These are phyloP conservation scores for Ceratobasidium sp. DNA, from an alignment of 1,284 basidiomycete genomes.

Conservation along the genomic window DNA sequence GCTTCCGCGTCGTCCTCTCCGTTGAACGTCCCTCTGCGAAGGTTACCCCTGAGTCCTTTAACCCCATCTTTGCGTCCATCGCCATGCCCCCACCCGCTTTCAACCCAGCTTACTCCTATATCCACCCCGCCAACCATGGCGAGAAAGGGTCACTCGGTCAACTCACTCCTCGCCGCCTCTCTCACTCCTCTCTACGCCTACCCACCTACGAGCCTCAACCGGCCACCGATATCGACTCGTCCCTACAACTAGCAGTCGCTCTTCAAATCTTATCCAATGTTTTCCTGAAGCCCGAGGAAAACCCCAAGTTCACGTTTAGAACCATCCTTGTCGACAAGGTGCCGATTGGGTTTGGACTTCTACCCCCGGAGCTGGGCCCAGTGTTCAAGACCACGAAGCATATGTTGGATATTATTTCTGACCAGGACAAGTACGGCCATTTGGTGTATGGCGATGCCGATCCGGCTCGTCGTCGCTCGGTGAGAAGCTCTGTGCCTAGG, in stretches of 20 bases:
- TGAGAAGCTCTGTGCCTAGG: neutral
- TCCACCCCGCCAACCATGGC: neutral
- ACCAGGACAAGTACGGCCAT: neutral
- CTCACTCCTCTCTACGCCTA: neutral
- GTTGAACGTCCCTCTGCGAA: too few species aligned
- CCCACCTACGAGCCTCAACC: neutral
- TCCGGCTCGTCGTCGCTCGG: neutral
- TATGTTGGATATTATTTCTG: too few species aligned
- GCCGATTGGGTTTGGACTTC: too few species aligned
- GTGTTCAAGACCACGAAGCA: neutral
- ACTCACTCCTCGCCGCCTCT: neutral
- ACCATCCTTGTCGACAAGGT: neutral
- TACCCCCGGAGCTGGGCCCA: too few species aligned
- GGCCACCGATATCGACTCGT: slow-evolving; percentile 8
- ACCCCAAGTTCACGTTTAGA: neutral
- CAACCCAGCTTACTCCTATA: neutral
- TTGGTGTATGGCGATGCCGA: neutral
- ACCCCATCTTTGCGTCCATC: neutral
- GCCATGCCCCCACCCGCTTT: neutral
- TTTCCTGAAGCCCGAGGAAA: neutral
- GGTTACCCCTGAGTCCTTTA: slow-evolving; percentile 4
- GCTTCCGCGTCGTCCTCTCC: neutral
- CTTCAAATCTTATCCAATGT: neutral
- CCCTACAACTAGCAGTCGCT: neutral
- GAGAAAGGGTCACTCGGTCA: too few species aligned